Evolutionary conservation across 257 asterid species (phyloP), one percentile per base, ranked within the genome.

Genomic region (Mitragyna speciosa): DNA sequence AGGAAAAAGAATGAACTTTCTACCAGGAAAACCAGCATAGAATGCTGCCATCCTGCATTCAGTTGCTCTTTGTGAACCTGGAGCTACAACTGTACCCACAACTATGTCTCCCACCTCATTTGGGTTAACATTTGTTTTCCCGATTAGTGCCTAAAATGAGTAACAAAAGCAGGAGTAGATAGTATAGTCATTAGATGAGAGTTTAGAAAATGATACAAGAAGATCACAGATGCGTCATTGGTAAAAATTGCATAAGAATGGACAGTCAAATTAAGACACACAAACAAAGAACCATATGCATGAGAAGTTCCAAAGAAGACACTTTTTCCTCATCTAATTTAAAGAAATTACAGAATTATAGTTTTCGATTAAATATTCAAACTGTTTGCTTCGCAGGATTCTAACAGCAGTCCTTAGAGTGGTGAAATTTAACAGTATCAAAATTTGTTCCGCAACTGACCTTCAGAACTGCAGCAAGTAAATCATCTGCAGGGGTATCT

Each of bases 1-100:
- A 17, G 28, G 14, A 36, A 70, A 58, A 5, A 31, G 79, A 67
- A 39, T 73, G 70, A 70, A 72, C 41, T 63, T 31, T 24, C 4
- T 90, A 95, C 98, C 99, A 49, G 99, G 98, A 86, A 95, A 91
- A 82, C 98, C 99, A 15, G 98, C 98, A 77, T 92, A 95, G 70
- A 90, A 88, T 69, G 97, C 97, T 20, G 96, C 98, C 95, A 92
- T 93, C 80, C 99, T 83, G 89, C 97, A 95, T 86, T 91, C 99
- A 20, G 86, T 86, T 65, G 88, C 99, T 84, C 99, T 90, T 73
- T 84, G 85, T 51, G 98, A 93, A 82, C 98, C 98, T 1, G 96
- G 96, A 77, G 96, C 97, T 70, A 93, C 80, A 84, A 95, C 98
- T 5, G 97, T 90, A 47, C 98, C 99, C 24, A 93, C 99, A 63